Evolutionary conservation across 805 yeast species (phyloP).

Genomic region (Naumovozyma castellii): DNA sequence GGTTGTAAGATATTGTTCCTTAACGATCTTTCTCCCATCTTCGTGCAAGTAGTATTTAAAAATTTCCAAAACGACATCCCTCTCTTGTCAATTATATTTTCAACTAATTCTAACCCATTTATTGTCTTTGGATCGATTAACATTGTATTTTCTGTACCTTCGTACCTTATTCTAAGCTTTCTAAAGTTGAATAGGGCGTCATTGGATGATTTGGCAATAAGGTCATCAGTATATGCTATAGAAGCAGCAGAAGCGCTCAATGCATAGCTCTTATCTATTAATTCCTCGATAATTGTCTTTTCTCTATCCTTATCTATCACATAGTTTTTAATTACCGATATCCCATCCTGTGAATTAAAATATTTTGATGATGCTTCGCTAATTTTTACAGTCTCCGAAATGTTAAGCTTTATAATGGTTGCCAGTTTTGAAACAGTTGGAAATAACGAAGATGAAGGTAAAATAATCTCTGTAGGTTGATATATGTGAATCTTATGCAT

Average conservation of each 20-base stretch:
- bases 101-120: constrained; percentile 32
- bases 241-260: constrained; percentile 31
- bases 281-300: constrained; percentile 9
- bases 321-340: constrained; percentile 14
- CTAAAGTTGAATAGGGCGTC: constrained; percentile 13
- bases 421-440: constrained; percentile 29
- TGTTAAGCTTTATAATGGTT: constrained; percentile 30
- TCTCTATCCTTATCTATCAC: constrained; percentile 8
- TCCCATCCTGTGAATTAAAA: constrained; percentile 25
- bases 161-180: constrained; percentile 31
- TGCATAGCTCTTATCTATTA: constrained; percentile 26
- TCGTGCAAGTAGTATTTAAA: constrained; percentile 34
- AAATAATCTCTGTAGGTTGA: constrained; percentile 30
- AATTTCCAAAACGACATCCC: constrained; percentile 31
- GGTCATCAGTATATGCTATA: constrained; percentile 17
- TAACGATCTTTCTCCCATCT: constrained; percentile 38
- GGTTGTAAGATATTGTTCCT: constrained; percentile 40
- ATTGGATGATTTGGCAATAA: constrained; percentile 6
- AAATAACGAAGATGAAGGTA: constrained; percentile 25
- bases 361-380: constrained; percentile 16
- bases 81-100: constrained; percentile 25
- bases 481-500: constrained; percentile 33
- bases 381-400: constrained; percentile 20
- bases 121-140: constrained; percentile 35
- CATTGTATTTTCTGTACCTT: constrained; percentile 35